Percentiles rank a stretch among this genome's conserved stretches.
These are phyloP conservation scores for Heterobasidion annosum DNA, from an alignment of 1,284 basidiomycete species.

Conservation along the genomic window DNA sequence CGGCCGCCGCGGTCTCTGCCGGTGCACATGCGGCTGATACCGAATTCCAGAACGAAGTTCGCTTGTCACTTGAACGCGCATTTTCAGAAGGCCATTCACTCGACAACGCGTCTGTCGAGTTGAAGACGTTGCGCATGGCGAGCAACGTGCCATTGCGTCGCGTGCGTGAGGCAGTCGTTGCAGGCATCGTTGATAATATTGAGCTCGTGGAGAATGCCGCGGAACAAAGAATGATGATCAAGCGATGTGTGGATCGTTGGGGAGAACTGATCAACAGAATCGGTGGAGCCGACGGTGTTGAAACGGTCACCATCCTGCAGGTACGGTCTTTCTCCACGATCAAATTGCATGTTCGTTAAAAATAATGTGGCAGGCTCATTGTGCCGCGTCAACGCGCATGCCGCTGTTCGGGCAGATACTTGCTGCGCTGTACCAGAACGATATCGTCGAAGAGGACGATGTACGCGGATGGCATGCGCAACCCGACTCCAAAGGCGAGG, in stretches of 20 bases:
- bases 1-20: constrained; percentile 23
- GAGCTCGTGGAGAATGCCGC: constrained; percentile 40
- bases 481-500: constrained; percentile 40
- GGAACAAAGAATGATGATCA: constrained; percentile 55
- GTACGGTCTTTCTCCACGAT: constrained; percentile 25
- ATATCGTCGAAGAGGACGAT: constrained; percentile 74
- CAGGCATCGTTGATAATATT: constrained; percentile 62
- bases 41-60: constrained; percentile 76
- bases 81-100: constrained; percentile 87
- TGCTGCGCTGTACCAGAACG: constrained; percentile 65
- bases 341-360: constrained; percentile 9
- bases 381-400: constrained; percentile 49
- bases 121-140: constrained; percentile 93
- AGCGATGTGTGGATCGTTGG: constrained; percentile 54
- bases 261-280: constrained; percentile 65
- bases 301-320: constrained; percentile 65
- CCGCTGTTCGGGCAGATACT: constrained; percentile 69
- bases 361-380: constrained; percentile 39
- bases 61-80: constrained; percentile 78
- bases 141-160: constrained; percentile 76
- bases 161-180: constrained; percentile 75
- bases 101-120: constrained; percentile 86
- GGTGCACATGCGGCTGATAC: constrained; percentile 36
- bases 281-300: constrained; percentile 67
- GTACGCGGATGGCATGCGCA: constrained; percentile 62